Percentiles rank a stretch among this genome's conserved stretches.
Conservation (phyloP, 192 early-diverging fungal species). For the Coemansia sp. region DNA sequence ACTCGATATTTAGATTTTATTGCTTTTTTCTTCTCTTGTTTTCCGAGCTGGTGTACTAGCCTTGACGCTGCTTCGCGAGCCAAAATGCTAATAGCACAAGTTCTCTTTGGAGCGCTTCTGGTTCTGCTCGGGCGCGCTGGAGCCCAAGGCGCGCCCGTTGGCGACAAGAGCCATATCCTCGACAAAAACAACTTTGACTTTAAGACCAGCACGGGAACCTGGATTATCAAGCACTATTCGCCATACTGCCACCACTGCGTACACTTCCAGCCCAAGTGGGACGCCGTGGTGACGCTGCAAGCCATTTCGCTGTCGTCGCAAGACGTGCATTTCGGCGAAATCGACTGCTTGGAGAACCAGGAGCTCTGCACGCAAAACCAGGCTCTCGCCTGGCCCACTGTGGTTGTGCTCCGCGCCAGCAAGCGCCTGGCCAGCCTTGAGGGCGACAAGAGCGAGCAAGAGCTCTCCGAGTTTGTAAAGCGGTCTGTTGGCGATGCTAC, state of each 20-base stretch:
- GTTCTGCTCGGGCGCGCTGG: conserved; percentile 11
- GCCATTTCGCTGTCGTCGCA: conserved; percentile 19
- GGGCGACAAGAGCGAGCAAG: conserved; percentile 29
- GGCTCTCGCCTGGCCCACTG: conserved; percentile 55
- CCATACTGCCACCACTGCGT: conserved; percentile 83
- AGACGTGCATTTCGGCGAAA: conserved; percentile 64
- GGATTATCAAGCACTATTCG: conserved; percentile 86
- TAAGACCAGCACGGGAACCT: conserved; percentile 52
- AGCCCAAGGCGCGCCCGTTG: conserved; percentile 33
- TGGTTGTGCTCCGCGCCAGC: conserved; percentile 52
- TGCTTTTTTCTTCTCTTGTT: not conserved
- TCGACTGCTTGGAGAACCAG: conserved; percentile 63
- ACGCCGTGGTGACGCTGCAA: conserved; percentile 55
- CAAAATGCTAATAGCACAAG: conserved; percentile 15
- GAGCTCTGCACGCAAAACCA: conserved; percentile 61
- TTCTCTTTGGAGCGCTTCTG: conserved; percentile 12
- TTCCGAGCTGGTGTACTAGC: not conserved
- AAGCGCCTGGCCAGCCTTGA: conserved; percentile 12
- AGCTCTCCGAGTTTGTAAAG: conserved; percentile 20
- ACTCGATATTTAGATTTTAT: conserved; percentile 4
- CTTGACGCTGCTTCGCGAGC: not conserved
- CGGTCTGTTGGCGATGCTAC: not conserved
- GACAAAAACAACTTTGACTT: conserved; percentile 44
- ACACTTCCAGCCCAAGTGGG: conserved; percentile 75
- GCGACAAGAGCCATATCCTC: conserved; percentile 44